A percentile compares a stretch with the other conserved stretches of the same genome.
These are phyloP conservation scores for Piloderma croceum DNA, from an alignment of 768 basidiomycete genomes.

Conservation along the genomic window DNA sequence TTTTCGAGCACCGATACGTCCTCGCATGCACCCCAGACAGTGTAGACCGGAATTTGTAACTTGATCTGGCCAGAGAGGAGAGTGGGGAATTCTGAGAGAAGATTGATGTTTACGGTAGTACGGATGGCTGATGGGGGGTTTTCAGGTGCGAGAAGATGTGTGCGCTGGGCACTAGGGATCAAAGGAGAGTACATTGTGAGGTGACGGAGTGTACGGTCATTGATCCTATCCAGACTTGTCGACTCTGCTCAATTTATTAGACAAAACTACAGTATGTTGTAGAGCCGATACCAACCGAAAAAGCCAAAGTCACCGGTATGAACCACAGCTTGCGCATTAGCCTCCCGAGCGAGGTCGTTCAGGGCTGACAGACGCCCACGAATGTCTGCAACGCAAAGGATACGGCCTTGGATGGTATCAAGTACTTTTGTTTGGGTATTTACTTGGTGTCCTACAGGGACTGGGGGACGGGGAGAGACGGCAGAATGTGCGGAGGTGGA, in stretches of 20 bases:
- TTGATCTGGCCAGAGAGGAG: conserved; percentile 88
- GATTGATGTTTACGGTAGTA: conserved; percentile 64
- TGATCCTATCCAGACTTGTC: conserved; percentile 80
- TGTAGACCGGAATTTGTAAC: conserved; percentile 89
- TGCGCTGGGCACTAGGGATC: conserved; percentile 76
- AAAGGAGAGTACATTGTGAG: conserved; percentile 95
- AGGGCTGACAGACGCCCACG: conserved; percentile 82
- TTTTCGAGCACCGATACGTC: conserved; percentile 92
- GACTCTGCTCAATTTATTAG: conserved; percentile 47
- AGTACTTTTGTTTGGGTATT: conserved; percentile 78
- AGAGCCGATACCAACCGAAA: conserved; percentile 55
- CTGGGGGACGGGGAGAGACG: conserved; percentile 51
- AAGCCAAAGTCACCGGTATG: conserved; percentile 99
- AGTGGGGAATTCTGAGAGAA: conserved; percentile 91
- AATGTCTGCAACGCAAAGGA: conserved; percentile 94
- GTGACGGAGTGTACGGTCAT: conserved; percentile 93
- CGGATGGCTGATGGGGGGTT: conserved; percentile 67
- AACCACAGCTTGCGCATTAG: conserved; percentile 86
- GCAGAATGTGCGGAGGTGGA: conserved; percentile 56
- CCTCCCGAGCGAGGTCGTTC: conserved; percentile 86
- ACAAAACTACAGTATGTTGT: neutral
- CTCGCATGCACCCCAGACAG: conserved; percentile 96
- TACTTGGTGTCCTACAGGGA: conserved; percentile 39
- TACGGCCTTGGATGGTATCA: conserved; percentile 74
- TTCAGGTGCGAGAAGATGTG: conserved; percentile 68